Conservation (phyloP, 495 filamentous ascomycete genomes). For the Lophiotrema nucula region DNA sequence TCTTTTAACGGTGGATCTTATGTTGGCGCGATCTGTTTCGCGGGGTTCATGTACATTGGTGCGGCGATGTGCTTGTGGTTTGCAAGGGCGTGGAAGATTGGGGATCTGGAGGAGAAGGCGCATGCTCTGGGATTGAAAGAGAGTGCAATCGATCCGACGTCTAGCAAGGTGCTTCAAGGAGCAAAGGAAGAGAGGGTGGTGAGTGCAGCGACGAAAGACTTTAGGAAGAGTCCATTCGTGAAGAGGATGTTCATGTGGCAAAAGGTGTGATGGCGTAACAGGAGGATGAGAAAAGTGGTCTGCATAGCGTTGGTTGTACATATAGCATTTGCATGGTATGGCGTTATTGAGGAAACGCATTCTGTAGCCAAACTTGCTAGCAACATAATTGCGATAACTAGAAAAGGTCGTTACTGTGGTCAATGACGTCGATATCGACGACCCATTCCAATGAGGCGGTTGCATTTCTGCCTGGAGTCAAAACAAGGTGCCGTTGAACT, state of each 20-base stretch:
- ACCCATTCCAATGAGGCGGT: no score
- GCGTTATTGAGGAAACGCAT: background rate
- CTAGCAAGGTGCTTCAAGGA: background rate
- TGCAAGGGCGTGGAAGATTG: conserved; percentile 61
- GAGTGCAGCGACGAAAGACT: background rate
- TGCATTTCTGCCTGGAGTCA: no score
- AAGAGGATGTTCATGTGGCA: conserved; percentile 30
- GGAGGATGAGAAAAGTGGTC: background rate
- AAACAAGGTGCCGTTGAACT: no score
- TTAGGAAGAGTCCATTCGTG: conserved; percentile 19
- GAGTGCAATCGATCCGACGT: conserved; percentile 1
- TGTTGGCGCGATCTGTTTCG: conserved; percentile 64
- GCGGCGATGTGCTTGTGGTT: conserved; percentile 56
- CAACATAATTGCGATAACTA: no score
- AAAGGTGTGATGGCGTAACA: conserved; percentile 23
- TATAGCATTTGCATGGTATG: background rate
- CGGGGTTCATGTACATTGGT: conserved; percentile 64
- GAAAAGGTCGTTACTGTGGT: no score
- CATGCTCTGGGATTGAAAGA: background rate
- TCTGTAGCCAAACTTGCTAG: background rate
- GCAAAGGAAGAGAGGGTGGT: background rate
- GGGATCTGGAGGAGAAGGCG: conserved; percentile 47
- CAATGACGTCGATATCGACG: no score
- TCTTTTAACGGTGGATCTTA: conserved; percentile 51
- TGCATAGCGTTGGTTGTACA: background rate